Conservation (phyloP, 177 flowering plant species). For the Telopea speciosissima region DNA sequence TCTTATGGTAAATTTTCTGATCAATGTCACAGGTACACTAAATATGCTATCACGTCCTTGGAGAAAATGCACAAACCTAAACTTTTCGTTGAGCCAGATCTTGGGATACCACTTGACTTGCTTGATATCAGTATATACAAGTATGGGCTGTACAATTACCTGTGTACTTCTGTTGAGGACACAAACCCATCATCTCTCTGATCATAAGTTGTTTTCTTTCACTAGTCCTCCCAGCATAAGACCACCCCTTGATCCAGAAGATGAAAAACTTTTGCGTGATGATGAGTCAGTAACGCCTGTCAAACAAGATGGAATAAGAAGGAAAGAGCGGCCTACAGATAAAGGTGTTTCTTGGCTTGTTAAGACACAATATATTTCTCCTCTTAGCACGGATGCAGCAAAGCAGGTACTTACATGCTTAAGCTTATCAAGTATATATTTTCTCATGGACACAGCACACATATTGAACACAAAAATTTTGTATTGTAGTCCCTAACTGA, state of each 20-base stretch:
- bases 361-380: constrained; percentile 92
- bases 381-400: constrained; percentile 74
- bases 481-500: constrained; percentile 81
- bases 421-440: background rate
- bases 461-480: constrained; percentile 1
- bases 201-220: constrained; percentile 3
- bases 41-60: constrained; percentile 74
- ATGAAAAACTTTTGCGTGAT: constrained; percentile 81
- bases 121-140: constrained; percentile 96
- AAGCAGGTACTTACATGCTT: constrained; percentile 51
- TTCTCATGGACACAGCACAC: background rate
- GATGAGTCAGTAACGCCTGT: constrained; percentile 63
- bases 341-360: constrained; percentile 97
- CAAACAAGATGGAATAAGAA: constrained; percentile 70
- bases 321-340: constrained; percentile 91
- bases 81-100: constrained; percentile 87
- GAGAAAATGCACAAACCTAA: constrained; percentile 94
- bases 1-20: constrained; percentile 2
- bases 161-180: background rate
- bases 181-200: background rate
- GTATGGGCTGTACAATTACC: constrained; percentile 34
- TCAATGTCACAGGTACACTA: constrained; percentile 57
- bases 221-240: constrained; percentile 57
- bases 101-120: constrained; percentile 93
- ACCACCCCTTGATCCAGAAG: constrained; percentile 75